Percentiles rank a stretch among this genome's conserved stretches.
phyloP scores from a whole-genome alignment of 2,329 filamentous ascomycete genomes.

The Parastagonospora nodorum region DNA sequence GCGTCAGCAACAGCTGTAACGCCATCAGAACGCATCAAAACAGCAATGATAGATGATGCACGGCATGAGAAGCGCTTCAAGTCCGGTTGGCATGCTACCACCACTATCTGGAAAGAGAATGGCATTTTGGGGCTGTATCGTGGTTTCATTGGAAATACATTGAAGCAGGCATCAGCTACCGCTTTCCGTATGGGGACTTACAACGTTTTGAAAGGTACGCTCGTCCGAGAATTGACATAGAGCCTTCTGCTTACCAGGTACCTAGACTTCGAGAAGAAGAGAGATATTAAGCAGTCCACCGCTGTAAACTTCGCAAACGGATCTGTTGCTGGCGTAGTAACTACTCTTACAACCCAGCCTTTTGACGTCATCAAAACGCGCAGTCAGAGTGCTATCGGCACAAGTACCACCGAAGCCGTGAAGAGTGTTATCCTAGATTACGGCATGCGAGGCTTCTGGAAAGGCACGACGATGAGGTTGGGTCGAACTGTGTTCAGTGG shows the following conservation, averaged over 20 bases:
- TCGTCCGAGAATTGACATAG: not conserved
- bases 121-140: constrained; percentile 62
- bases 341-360: constrained; percentile 64
- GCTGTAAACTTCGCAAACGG: constrained; percentile 66
- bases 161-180: constrained; percentile 67
- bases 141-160: constrained; percentile 64
- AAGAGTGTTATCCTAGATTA: constrained; percentile 60
- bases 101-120: constrained; percentile 56
- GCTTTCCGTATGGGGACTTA: constrained; percentile 67
- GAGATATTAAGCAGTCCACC: constrained; percentile 56
- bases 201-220: constrained; percentile 60
- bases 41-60: constrained; percentile 68
- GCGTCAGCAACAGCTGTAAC: constrained; percentile 69
- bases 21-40: constrained; percentile 71
- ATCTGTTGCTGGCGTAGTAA: constrained; percentile 64
- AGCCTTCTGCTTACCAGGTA: not conserved
- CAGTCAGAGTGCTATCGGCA: constrained; percentile 63
- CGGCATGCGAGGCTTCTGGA: constrained; percentile 67
- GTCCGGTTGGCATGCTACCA: constrained; percentile 57
- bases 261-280: constrained; percentile 56
- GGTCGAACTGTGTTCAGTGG: constrained; percentile 68
- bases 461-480: constrained; percentile 70
- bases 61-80: constrained; percentile 56
- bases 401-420: constrained; percentile 62
- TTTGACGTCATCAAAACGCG: constrained; percentile 69